phyloP scores from a whole-genome alignment of 2,329 filamentous ascomycete genomes.

The Talaromyces sp. region DNA sequence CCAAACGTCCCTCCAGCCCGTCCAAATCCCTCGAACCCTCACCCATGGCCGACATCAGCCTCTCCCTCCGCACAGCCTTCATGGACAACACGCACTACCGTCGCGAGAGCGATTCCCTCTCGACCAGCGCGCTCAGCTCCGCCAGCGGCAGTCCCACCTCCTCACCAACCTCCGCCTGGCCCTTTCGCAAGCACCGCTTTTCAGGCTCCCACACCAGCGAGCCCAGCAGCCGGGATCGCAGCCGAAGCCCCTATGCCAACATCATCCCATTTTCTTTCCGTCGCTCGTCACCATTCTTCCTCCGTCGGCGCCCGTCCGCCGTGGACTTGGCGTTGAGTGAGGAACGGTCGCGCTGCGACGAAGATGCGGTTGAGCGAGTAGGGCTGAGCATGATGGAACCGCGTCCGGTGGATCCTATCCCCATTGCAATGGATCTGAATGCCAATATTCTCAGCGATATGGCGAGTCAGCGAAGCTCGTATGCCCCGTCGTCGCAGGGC shows the following conservation, averaged over 20 bases:
- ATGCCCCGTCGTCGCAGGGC: constrained; percentile 14
- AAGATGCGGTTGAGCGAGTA: constrained; percentile 37
- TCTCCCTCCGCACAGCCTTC: constrained; percentile 33
- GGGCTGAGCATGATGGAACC: constrained; percentile 46
- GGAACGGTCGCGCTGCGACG: constrained; percentile 39
- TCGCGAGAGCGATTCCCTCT: constrained; percentile 25
- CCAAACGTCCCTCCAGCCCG: constrained; percentile 13
- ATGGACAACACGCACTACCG: constrained; percentile 22
- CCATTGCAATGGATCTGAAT: constrained; percentile 26
- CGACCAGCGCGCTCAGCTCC: constrained; percentile 29
- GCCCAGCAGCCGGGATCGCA: constrained; percentile 28
- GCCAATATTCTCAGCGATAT: constrained; percentile 22
- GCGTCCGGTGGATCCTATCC: constrained; percentile 38
- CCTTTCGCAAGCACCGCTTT: constrained; percentile 26
- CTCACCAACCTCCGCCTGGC: constrained; percentile 30
- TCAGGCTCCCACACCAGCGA: constrained; percentile 22
- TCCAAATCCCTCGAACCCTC: constrained; percentile 22
- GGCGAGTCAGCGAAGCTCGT: constrained; percentile 17
- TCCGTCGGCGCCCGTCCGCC: constrained; percentile 42
- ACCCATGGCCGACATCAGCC: constrained; percentile 29
- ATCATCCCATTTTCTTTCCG: constrained; percentile 27
- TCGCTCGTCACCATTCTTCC: constrained; percentile 28
- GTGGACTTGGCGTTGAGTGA: constrained; percentile 44
- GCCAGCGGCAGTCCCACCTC: constrained; percentile 29
- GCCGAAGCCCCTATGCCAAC: constrained; percentile 23